Evolutionary conservation across 768 basidiomycete species (phyloP).

Genomic region (Cystobasidium tubakii): DNA sequence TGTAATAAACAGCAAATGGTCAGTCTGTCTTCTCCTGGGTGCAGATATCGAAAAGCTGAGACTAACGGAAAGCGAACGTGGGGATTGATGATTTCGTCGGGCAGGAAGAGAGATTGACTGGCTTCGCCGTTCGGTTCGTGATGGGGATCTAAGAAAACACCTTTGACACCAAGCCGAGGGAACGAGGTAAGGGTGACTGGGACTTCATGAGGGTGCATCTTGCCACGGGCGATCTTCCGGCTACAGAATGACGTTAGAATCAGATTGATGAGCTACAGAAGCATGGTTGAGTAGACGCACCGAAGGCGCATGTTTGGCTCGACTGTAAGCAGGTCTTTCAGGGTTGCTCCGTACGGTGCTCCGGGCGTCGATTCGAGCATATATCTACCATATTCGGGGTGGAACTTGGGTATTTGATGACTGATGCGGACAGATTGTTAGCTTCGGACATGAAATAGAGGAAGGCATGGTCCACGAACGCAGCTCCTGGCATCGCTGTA

Average conservation of each 20-base stretch:
- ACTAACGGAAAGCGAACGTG: slow-evolving; percentile 97
- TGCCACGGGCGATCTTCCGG: slow-evolving; percentile 72
- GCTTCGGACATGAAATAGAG: background rate
- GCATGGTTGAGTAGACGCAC: slow-evolving; percentile 51
- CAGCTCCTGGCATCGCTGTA: slow-evolving; percentile 16
- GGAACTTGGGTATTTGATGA: slow-evolving; percentile 80
- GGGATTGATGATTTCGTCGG: slow-evolving; percentile 91
- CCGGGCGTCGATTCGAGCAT: slow-evolving; percentile 99
- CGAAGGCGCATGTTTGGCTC: slow-evolving; percentile 93
- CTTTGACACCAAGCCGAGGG: slow-evolving; percentile 80
- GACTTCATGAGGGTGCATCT: slow-evolving; percentile 76
- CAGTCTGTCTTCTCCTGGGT: background rate
- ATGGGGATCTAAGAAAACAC: slow-evolving; percentile 86
- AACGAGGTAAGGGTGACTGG: slow-evolving; percentile 93
- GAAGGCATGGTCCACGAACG: too few relatives aligned
- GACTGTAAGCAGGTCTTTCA: slow-evolving; percentile 78
- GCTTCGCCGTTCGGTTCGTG: slow-evolving; percentile 73
- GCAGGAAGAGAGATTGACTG: slow-evolving; percentile 87
- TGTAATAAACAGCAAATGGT: slow-evolving; percentile 47
- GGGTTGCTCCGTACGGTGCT: slow-evolving; percentile 80
- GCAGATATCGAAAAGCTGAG: slow-evolving; percentile 3
- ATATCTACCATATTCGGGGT: slow-evolving; percentile 96
- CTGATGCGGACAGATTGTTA: slow-evolving; percentile 4
- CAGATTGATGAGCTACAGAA: background rate
- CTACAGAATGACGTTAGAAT: slow-evolving; percentile 51